phyloP scores from a whole-genome alignment of 2,329 filamentous ascomycete species.

The Fusarium sp. region DNA sequence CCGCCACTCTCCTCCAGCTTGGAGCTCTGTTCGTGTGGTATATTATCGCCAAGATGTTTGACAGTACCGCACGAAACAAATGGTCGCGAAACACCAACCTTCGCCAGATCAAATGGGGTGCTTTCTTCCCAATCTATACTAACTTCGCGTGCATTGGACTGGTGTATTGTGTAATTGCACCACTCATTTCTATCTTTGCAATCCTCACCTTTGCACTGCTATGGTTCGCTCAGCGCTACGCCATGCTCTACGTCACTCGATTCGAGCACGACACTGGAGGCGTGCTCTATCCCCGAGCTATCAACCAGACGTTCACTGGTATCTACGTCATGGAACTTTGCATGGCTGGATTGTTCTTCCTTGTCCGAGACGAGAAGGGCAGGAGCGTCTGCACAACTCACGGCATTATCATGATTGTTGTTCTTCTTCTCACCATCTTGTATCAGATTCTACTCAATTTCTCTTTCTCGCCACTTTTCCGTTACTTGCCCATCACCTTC shows the following conservation, averaged over 20 bases:
- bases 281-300: conserved; percentile 88
- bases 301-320: conserved; percentile 96
- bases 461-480: conserved; percentile 86
- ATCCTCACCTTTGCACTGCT: conserved; percentile 91
- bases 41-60: conserved; percentile 81
- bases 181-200: conserved; percentile 92
- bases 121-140: conserved; percentile 95
- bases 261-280: conserved; percentile 93
- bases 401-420: conserved; percentile 86
- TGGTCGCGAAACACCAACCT: conserved; percentile 87
- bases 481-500: conserved; percentile 92
- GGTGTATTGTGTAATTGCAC: conserved; percentile 90
- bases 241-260: conserved; percentile 93
- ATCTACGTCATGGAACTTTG: conserved; percentile 95
- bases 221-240: conserved; percentile 97
- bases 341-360: conserved; percentile 89
- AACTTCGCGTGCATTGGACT: conserved; percentile 94
- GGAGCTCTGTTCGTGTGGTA: conserved; percentile 85
- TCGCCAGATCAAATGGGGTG: conserved; percentile 86
- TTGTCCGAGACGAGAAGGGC: conserved; percentile 71
- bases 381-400: conserved; percentile 76
- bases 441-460: conserved; percentile 86
- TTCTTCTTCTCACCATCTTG: conserved; percentile 75
- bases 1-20: conserved; percentile 87
- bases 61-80: conserved; percentile 85